Evolutionary conservation across 208 protist species (phyloP).

Genomic region (Angomonas deanei): DNA sequence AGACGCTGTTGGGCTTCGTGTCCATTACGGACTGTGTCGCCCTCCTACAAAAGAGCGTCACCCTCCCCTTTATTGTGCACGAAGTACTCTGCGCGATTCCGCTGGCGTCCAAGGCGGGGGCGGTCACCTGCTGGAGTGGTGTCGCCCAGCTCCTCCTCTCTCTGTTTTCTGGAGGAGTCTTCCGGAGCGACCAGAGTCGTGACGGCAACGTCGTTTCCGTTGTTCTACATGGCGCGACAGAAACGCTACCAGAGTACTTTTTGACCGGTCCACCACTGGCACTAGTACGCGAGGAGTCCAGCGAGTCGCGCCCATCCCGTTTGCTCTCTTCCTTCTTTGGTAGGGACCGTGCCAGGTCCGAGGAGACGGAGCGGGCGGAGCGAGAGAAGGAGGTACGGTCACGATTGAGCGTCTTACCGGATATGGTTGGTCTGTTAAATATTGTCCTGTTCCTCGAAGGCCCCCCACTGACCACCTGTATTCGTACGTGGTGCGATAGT

Average conservation of each 20-base stretch:
- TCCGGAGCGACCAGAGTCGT: slow-evolving; percentile 8
- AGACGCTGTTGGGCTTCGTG: not conserved
- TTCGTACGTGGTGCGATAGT: not conserved
- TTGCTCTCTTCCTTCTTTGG: slow-evolving; percentile 59
- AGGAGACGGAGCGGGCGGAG: slow-evolving; percentile 1
- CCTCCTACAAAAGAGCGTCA: slow-evolving; percentile 10
- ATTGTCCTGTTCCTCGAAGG: not conserved
- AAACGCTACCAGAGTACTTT: not conserved
- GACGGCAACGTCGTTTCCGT: not conserved
- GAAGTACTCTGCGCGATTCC: slow-evolving; percentile 36
- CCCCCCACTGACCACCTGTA: not conserved
- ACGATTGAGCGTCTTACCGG: not conserved
- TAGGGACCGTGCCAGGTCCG: not conserved
- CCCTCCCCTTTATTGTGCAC: slow-evolving; percentile 29
- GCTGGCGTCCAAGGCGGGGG: slow-evolving; percentile 15
- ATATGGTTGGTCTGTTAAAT: not conserved
- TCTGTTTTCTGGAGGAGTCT: slow-evolving; percentile 37
- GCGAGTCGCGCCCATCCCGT: slow-evolving; percentile 12
- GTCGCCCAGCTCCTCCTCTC: slow-evolving; percentile 27
- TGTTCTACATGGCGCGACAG: not conserved
- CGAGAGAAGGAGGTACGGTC: not conserved
- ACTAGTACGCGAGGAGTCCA: not conserved
- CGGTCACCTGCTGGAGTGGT: slow-evolving; percentile 30
- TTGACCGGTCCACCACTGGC: slow-evolving; percentile 4
- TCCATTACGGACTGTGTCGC: not conserved